Evolutionary conservation across 306 rosid genomes (phyloP), one percentile per base, ranked within the genome.

Genomic region (Clitoria ternatea): DNA sequence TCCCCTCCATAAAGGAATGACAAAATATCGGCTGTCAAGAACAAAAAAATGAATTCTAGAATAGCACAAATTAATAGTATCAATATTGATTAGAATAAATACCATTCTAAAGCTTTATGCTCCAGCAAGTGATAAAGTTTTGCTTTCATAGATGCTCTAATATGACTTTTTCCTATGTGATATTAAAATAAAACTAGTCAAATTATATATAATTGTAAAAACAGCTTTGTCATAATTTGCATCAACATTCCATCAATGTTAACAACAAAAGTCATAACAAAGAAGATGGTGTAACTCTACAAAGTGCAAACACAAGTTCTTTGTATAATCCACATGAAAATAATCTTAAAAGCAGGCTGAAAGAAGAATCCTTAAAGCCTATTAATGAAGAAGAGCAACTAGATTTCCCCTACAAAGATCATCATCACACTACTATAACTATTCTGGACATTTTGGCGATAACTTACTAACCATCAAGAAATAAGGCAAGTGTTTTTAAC

Each of bases 91-190:
- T n/a, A 80, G 44, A 52, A 45, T 17, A 20, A 65, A 78, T 90
- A 93, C 98, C 97, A 93, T 49, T 86, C 87, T 3, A 81, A 79
- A 59, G 98, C 90, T 80, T 97, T 85, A 33, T 83, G 95, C 80
- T 87, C 95, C 84, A 94, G 73, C 73, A 94, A 73, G 82, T 83
- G 70, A 82, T 86, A 87, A 45, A 94, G 95, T 14, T 86, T 89
- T 27, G 96, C 88, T 65, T 84, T 89, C 95, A 94, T 89, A 17
- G 97, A 48, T 30, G 82, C 83, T 54, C 96, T 95, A 63, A 91
- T 75, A 75, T 94, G 97, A 54, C 95, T 92, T 81, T 96, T 92
- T 80, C 97, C 99, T 77, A 94, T 74, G 81, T 94, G 96, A 81
- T 87, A 89, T 96, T 91, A 87, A 68, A 75, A 47, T 52, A 70